phyloP scores from a whole-genome alignment of 495 filamentous ascomycete species.

The Clavariopsis aquatica region DNA sequence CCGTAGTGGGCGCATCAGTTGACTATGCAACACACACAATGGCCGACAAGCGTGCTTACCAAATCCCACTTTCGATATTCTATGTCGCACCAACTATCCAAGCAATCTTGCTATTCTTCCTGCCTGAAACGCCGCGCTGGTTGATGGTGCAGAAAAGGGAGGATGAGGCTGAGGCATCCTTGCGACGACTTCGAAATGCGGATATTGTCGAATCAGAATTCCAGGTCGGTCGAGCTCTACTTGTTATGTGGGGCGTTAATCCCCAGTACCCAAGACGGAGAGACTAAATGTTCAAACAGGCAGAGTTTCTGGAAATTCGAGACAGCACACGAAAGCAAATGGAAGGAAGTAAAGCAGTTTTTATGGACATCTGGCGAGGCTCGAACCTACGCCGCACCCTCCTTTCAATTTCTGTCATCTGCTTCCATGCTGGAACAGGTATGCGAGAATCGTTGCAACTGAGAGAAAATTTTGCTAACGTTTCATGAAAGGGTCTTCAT shows the following conservation, averaged over 20 bases:
- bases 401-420: constrained; percentile 14
- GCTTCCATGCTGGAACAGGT: constrained; percentile 19
- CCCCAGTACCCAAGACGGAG: too few relatives aligned
- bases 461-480: too few relatives aligned
- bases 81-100: constrained; percentile 8
- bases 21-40: constrained; percentile 19
- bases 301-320: constrained; percentile 17
- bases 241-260: too few relatives aligned
- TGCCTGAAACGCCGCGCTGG: constrained; percentile 16
- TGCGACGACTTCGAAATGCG: constrained; percentile 9
- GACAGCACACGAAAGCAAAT: constrained; percentile 12
- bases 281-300: not conserved
- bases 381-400: constrained; percentile 8
- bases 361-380: constrained; percentile 26
- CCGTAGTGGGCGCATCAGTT: constrained; percentile 10
- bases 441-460: too few relatives aligned
- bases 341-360: constrained; percentile 22
- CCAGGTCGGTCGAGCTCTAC: not conserved
- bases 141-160: constrained; percentile 18
- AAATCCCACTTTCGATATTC: constrained; percentile 11
- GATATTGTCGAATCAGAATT: constrained; percentile 17
- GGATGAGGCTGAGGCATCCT: constrained; percentile 3
- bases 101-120: not conserved
- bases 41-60: constrained; percentile 3
- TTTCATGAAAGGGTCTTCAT: constrained; percentile 10